Conservation (phyloP, 2,329 filamentous ascomycete genomes). For the Paracoccidioides brasiliensis region DNA sequence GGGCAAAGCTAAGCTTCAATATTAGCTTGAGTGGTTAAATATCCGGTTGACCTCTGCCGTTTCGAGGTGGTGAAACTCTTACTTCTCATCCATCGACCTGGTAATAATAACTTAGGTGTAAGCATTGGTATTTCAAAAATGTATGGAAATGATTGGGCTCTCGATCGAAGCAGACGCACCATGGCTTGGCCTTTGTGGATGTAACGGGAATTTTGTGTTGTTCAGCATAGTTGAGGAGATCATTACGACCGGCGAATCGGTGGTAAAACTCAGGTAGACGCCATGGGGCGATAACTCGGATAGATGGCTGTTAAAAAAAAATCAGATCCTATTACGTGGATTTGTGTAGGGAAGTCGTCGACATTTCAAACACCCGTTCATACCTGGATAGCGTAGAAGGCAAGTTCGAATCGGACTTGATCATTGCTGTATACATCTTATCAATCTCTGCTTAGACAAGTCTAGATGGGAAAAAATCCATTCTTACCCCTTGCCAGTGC, state of each 20-base stretch:
- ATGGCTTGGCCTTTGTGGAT: constrained; percentile 46
- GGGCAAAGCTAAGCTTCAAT: constrained; percentile 39
- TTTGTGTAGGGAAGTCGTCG: not conserved
- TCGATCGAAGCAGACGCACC: constrained; percentile 51
- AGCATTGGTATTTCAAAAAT: constrained; percentile 1
- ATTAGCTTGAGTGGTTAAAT: constrained; percentile 2
- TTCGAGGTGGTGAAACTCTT: not conserved
- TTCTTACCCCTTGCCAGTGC: constrained; percentile 32
- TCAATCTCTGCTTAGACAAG: not conserved
- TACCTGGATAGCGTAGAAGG: constrained; percentile 34
- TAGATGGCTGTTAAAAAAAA: constrained; percentile 24
- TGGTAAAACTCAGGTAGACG: constrained; percentile 37
- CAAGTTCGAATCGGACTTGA: constrained; percentile 38
- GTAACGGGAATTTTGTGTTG: constrained; percentile 36
- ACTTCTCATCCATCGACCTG: constrained; percentile 19
- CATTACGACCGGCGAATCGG: constrained; percentile 36
- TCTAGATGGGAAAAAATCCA: not conserved
- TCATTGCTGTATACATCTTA: constrained; percentile 22
- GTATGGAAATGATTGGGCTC: not conserved
- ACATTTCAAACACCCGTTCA: not conserved
- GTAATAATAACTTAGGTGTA: constrained; percentile 1
- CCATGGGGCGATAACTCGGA: constrained; percentile 39
- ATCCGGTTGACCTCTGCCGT: not conserved
- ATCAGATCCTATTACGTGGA: not conserved
- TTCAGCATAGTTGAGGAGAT: constrained; percentile 38